phyloP scores from a whole-genome alignment of 805 yeast species.

The Ogataea methanolica region DNA sequence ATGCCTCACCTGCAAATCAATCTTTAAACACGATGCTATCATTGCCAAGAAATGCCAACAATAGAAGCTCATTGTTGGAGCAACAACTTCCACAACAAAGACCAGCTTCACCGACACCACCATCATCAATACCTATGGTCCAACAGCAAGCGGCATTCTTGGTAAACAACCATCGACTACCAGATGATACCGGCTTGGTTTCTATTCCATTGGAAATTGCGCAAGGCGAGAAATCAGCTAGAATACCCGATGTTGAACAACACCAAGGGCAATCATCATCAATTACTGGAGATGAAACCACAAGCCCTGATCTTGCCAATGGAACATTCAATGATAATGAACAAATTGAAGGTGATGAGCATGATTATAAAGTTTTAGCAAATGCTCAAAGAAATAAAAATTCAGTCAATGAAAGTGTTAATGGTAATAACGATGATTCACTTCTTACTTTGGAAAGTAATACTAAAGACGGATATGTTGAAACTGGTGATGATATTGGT shows the following conservation, averaged over 20 bases:
- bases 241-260: background rate
- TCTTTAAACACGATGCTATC: constrained; percentile 20
- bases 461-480: constrained; percentile 12
- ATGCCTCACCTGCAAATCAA: constrained; percentile 16
- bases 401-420: background rate
- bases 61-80: background rate
- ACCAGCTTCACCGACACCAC: background rate
- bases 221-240: background rate
- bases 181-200: background rate
- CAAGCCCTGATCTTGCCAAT: background rate
- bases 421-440: constrained; percentile 10
- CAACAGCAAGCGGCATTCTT: background rate
- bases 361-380: background rate
- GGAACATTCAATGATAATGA: background rate
- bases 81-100: constrained; percentile 1
- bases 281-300: too few relatives aligned
- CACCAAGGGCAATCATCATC: too few relatives aligned
- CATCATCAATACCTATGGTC: constrained; percentile 1
- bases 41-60: constrained; percentile 13
- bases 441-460: constrained; percentile 11
- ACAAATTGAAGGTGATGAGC: background rate
- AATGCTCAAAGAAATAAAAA: background rate
- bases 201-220: background rate
- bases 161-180: background rate
- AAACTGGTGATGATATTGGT: constrained; percentile 15